Base-by-base conservation (phyloP, 768 basidiomycete genomes). In the Hypsizygus marmoreus region DNA sequence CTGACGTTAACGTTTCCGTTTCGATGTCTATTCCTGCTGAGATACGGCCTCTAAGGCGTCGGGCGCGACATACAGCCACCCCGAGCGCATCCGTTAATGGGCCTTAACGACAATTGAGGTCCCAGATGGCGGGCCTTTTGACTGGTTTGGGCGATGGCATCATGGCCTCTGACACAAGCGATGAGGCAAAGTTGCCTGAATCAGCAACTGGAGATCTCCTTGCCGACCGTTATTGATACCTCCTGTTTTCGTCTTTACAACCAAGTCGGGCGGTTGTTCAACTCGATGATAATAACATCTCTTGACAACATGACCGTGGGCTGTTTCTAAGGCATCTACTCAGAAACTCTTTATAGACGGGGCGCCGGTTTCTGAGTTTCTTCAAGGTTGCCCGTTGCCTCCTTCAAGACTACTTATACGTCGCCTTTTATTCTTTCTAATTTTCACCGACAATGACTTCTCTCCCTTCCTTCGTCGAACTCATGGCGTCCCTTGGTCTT, bases 391-490 rank as follows among this genome's bases (percentile, higher is more conserved):
- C 61, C 59, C 51, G 61, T 54, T 51, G 51, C 56, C 48, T 55
- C 40, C 49, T 57, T 53, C 53, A 54, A 43, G 45, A 47, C 47
- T 56, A 51, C 52, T 43, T 49, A 50, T 47, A 50, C 51, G 32
- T 51, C 60, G 47, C 38, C 50, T 64, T 59, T 58, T 60, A 51
- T 68, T 67, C 65, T 65, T 61, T 64, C 43, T 17, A 31, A 13
- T 24, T 60, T 58, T 50, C 61, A 55, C 52, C 49, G 41, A 58
- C 61, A 58, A 88, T 85, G 84, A 72, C 84, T 62, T 67, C 86
- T 59, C 82, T 91, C 57, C 90, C 90, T 60, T 91, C 90, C 45
- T 92, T 92, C 64, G 82, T 89, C 47, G 84, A 91, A 70, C 86
- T 92, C 63, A 89, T 92, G 88, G 80, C 81, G 51, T 80, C 90